phyloP scores from a whole-genome alignment of 257 asterid species.

The Perilla frutescens region DNA sequence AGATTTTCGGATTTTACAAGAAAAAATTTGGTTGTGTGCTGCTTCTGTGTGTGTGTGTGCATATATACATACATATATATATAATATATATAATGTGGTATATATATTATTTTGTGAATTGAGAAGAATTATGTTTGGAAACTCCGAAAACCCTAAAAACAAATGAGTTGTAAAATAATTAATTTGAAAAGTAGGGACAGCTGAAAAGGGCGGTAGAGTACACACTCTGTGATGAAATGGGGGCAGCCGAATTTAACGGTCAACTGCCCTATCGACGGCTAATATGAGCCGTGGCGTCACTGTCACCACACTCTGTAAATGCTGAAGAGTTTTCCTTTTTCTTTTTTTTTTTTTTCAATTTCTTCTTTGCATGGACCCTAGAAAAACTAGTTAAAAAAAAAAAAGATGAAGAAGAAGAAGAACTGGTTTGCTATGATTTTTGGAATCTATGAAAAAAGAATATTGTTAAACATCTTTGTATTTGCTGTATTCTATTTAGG shows the following conservation, averaged over 20 bases:
- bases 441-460: too few species aligned
- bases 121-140: slow-evolving; percentile 4
- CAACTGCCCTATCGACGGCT: slow-evolving; percentile 39
- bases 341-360: too few species aligned
- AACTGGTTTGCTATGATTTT: too few species aligned
- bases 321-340: not conserved
- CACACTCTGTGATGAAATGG: too few species aligned
- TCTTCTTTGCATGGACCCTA: not conserved
- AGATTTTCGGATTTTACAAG: slow-evolving; percentile 44
- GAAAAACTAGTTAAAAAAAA: too few species aligned
- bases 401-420: too few species aligned
- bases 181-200: slow-evolving; percentile 52
- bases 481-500: too few species aligned
- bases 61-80: too few species aligned
- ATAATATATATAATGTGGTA: slow-evolving; percentile 5
- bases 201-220: slow-evolving; percentile 41
- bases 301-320: slow-evolving; percentile 30
- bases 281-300: slow-evolving; percentile 34
- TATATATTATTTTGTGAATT: not conserved
- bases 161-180: not conserved
- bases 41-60: not conserved
- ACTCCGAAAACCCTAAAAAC: slow-evolving; percentile 35
- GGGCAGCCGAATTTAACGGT: slow-evolving; percentile 46
- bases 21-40: slow-evolving; percentile 14
- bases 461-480: too few species aligned